Percentiles rank a stretch among this genome's conserved stretches.
phyloP scores from a whole-genome alignment of 768 basidiomycete genomes.

The Termitomyces heimii region DNA sequence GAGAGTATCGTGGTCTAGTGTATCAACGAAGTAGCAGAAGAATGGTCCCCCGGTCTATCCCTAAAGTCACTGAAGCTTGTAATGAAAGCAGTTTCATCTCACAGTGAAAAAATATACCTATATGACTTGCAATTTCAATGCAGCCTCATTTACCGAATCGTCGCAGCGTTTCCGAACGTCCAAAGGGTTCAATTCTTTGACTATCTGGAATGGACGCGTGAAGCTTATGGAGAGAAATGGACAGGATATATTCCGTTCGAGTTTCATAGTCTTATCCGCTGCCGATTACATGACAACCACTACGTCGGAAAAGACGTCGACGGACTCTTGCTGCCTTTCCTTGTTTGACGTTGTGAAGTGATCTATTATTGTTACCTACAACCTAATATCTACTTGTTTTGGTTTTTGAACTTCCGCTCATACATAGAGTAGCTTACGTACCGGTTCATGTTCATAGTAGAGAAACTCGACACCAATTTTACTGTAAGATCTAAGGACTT shows the following conservation, averaged over 20 bases:
- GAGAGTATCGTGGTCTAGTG: neutral
- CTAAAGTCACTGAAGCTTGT: neutral
- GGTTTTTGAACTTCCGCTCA: neutral
- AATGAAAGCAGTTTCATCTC: neutral
- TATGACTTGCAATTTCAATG: slow-evolving; percentile 7
- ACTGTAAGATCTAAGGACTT: too few relatives aligned
- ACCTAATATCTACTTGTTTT: neutral
- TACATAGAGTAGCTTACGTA: neutral
- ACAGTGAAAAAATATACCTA: neutral
- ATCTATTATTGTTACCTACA: neutral
- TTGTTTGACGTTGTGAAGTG: neutral
- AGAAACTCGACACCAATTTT: too few relatives aligned
- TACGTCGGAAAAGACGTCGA: slow-evolving; percentile 1
- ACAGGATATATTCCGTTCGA: neutral
- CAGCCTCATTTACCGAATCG: neutral
- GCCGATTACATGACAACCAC: neutral
- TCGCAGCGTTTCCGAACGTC: slow-evolving; percentile 9
- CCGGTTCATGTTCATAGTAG: too few relatives aligned
- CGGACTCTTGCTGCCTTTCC: neutral
- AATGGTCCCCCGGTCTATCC: slow-evolving; percentile 7
- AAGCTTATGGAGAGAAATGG: slow-evolving; percentile 1
- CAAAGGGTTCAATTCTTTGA: neutral
- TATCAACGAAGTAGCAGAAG: neutral
- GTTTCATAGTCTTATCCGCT: neutral
- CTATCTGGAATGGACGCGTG: slow-evolving; percentile 6